phyloP scores from a whole-genome alignment of 2,329 filamentous ascomycete species.

The Pseudogymnoascus sp. region DNA sequence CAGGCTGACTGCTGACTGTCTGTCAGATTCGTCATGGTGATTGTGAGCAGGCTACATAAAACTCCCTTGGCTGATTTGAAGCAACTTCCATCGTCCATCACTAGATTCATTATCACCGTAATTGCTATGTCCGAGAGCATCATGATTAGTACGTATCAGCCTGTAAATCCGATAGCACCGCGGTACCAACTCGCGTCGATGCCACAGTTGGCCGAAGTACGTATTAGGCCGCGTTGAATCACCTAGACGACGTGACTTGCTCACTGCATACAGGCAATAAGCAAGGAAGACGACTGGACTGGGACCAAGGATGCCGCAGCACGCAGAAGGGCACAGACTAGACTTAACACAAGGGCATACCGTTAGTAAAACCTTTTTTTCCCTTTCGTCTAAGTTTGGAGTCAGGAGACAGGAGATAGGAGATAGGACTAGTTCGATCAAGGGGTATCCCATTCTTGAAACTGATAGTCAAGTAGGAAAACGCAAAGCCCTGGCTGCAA shows the following conservation, averaged over 20 bases:
- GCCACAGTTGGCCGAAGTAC: slow-evolving; percentile 35
- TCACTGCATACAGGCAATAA: slow-evolving; percentile 31
- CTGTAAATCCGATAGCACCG: slow-evolving; percentile 17
- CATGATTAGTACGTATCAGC: slow-evolving; percentile 22
- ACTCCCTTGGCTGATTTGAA: background rate
- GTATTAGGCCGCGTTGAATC: slow-evolving; percentile 16
- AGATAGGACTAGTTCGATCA: background rate
- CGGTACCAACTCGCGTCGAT: slow-evolving; percentile 28
- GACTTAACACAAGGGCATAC: slow-evolving; percentile 41
- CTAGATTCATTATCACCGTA: background rate
- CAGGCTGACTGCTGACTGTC: background rate
- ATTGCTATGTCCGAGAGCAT: slow-evolving; percentile 9
- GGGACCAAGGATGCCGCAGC: slow-evolving; percentile 36
- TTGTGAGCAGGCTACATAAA: slow-evolving; percentile 6
- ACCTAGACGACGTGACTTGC: slow-evolving; percentile 21
- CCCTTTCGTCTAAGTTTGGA: slow-evolving; percentile 13
- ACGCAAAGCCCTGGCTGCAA: slow-evolving; percentile 26
- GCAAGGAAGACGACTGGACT: slow-evolving; percentile 39
- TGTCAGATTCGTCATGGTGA: background rate
- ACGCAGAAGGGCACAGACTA: slow-evolving; percentile 37
- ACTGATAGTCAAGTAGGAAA: slow-evolving; percentile 27
- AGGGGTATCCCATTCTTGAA: slow-evolving; percentile 15
- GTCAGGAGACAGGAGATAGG: background rate
- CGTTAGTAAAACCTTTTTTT: slow-evolving; percentile 27
- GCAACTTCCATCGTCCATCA: background rate